Evolutionary conservation across 352 stramenopile genomes (phyloP).

Genomic region (Globisporangium rhizosaccharum): DNA sequence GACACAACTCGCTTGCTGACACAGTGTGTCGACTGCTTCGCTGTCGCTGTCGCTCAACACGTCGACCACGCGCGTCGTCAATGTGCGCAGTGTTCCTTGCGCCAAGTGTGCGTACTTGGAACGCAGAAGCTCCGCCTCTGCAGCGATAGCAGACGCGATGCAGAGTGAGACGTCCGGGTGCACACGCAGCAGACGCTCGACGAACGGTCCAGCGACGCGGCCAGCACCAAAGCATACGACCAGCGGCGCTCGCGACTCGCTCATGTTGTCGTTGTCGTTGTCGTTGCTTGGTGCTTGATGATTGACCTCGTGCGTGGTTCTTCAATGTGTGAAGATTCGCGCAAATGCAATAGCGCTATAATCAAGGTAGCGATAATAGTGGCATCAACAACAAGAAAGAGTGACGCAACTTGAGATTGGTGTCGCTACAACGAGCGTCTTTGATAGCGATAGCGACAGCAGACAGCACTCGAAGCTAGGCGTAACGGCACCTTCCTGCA

Average conservation of each 20-base stretch:
- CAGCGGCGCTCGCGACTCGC: neutral
- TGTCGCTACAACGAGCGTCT: too few relatives aligned
- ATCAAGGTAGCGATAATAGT: too few relatives aligned
- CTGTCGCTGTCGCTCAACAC: slow-evolving; percentile 15
- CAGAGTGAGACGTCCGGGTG: slow-evolving; percentile 14
- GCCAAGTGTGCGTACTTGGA: slow-evolving; percentile 15
- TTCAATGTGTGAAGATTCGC: too few relatives aligned
- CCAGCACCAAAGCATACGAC: slow-evolving; percentile 49
- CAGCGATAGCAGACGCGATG: slow-evolving; percentile 21
- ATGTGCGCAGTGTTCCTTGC: neutral
- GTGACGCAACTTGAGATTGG: too few relatives aligned
- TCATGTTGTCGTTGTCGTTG: neutral
- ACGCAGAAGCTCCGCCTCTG: slow-evolving; percentile 25
- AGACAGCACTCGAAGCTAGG: too few relatives aligned
- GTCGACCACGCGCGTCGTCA: slow-evolving; percentile 17
- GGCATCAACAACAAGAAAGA: too few relatives aligned
- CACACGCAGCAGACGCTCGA: slow-evolving; percentile 29
- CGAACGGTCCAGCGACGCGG: slow-evolving; percentile 30
- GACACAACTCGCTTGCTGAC: slow-evolving; percentile 53
- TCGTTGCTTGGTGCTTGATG: neutral
- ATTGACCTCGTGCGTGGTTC: neutral
- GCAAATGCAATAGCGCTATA: too few relatives aligned
- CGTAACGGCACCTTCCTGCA: too few relatives aligned
- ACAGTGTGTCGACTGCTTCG: slow-evolving; percentile 17
- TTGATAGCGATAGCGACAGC: too few relatives aligned